Percentiles rank a stretch among this genome's conserved stretches.
Evolutionary conservation across 2,329 filamentous ascomycete genomes (phyloP).

Genomic region (Xylariaceae sp.): DNA sequence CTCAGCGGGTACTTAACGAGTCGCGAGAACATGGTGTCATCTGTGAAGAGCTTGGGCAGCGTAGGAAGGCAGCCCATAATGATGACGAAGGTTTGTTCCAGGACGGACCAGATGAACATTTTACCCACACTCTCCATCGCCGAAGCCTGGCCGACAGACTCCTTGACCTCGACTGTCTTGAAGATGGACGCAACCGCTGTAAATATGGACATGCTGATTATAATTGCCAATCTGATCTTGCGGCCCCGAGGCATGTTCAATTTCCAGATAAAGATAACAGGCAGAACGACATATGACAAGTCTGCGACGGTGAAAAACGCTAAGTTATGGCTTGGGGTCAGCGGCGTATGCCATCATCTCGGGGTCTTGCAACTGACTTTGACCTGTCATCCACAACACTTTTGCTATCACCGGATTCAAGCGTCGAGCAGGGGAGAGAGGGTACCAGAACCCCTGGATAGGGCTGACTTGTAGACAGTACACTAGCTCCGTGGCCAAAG

Average conservation of each 20-base stretch:
- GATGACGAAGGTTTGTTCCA: constrained; percentile 2
- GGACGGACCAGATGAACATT: not conserved
- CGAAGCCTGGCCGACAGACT: not conserved
- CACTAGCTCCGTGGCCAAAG: not conserved
- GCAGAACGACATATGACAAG: constrained; percentile 5
- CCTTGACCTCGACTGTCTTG: not conserved
- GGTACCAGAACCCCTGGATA: constrained; percentile 2
- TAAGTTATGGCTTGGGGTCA: not conserved
- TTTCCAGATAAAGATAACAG: constrained; percentile 6
- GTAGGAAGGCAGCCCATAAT: constrained; percentile 1
- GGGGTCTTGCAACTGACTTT: not conserved
- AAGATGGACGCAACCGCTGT: constrained; percentile 3
- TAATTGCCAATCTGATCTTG: constrained; percentile 1
- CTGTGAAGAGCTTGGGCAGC: not conserved
- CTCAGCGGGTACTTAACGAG: not conserved
- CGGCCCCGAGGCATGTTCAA: constrained; percentile 5
- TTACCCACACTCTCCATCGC: not conserved
- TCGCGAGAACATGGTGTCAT: not conserved
- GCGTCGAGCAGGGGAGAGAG: not conserved
- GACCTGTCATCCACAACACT: not conserved
- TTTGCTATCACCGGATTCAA: not conserved
- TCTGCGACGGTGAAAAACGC: constrained; percentile 3
- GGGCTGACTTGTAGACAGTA: not conserved
- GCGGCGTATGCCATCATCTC: not conserved
- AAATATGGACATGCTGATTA: constrained; percentile 5